Percentiles rank a stretch among this genome's conserved stretches.
These are phyloP conservation scores for Davidsoniella eucalypti DNA, from an alignment of 2,329 filamentous ascomycete species.

Conservation along the genomic window DNA sequence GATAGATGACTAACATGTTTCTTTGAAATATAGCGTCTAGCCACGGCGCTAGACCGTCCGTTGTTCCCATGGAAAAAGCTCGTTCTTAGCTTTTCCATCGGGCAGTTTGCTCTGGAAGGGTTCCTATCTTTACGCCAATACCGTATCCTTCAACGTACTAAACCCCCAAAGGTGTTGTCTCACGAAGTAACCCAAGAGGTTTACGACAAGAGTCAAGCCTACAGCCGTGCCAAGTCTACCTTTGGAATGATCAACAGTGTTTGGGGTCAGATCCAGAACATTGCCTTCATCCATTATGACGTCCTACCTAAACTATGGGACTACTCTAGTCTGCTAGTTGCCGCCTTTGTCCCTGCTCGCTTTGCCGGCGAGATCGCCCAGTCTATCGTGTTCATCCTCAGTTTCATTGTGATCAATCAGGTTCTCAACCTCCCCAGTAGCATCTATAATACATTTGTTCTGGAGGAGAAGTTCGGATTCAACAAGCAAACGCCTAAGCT, in stretches of 20 bases:
- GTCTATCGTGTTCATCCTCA: slow-evolving; percentile 80
- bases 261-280: slow-evolving; percentile 74
- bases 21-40: slow-evolving; percentile 45
- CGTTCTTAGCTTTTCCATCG: slow-evolving; percentile 84
- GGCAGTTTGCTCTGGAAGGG: slow-evolving; percentile 79
- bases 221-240: slow-evolving; percentile 88
- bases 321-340: slow-evolving; percentile 57
- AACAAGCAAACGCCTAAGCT: slow-evolving; percentile 91
- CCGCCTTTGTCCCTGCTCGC: slow-evolving; percentile 55
- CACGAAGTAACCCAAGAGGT: slow-evolving; percentile 79
- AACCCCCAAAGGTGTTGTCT: slow-evolving; percentile 70
- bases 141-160: slow-evolving; percentile 61
- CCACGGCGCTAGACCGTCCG: slow-evolving; percentile 74
- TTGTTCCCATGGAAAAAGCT: slow-evolving; percentile 95
- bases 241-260: slow-evolving; percentile 69
- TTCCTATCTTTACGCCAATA: slow-evolving; percentile 86
- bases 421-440: slow-evolving; percentile 62
- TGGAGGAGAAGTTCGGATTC: slow-evolving; percentile 96
- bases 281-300: slow-evolving; percentile 80
- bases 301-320: slow-evolving; percentile 83
- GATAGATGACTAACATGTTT: slow-evolving; percentile 8
- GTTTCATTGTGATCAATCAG: slow-evolving; percentile 70
- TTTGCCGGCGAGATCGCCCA: slow-evolving; percentile 89
- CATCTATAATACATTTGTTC: slow-evolving; percentile 86
- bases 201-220: slow-evolving; percentile 79